These are phyloP conservation scores for Earliella scabrosa DNA, from an alignment of 1,284 basidiomycete genomes.

Conservation along the genomic window DNA sequence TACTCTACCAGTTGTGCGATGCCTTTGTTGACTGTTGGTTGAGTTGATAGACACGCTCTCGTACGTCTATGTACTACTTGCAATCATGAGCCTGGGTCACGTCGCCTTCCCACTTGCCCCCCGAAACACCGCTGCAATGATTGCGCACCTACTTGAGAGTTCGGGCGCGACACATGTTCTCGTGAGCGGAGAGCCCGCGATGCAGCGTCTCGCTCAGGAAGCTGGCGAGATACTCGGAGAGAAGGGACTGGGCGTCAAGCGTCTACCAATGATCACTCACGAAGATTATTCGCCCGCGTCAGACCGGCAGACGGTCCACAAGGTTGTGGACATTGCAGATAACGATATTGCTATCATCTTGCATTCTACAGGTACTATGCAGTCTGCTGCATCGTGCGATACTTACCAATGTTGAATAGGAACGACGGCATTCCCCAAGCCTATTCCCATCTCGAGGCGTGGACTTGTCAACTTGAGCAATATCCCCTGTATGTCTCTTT, in stretches of 20 bases:
- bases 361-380: constrained; percentile 40
- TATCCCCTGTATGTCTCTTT: constrained; percentile 10
- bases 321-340: not conserved
- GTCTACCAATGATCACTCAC: constrained; percentile 12
- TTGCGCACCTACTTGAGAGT: constrained; percentile 18
- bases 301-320: not conserved
- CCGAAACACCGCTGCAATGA: constrained; percentile 11
- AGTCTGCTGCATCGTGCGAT: not conserved
- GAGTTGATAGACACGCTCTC: constrained; percentile 4
- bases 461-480: constrained; percentile 15
- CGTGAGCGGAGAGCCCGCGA: constrained; percentile 7
- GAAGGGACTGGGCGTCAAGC: constrained; percentile 1
- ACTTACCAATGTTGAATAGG: constrained; percentile 14
- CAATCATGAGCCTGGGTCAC: constrained; percentile 12
- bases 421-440: constrained; percentile 34
- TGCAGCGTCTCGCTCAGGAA: constrained; percentile 6
- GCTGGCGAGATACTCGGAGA: constrained; percentile 5
- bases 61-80: constrained; percentile 8
- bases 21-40: not conserved
- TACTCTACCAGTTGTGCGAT: not conserved
- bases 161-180: not conserved
- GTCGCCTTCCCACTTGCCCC: constrained; percentile 18
- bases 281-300: not conserved
- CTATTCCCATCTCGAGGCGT: constrained; percentile 24
- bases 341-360: constrained; percentile 26